Conservation (phyloP, 75 land plant genomes). For the Picea sitchensis region DNA sequence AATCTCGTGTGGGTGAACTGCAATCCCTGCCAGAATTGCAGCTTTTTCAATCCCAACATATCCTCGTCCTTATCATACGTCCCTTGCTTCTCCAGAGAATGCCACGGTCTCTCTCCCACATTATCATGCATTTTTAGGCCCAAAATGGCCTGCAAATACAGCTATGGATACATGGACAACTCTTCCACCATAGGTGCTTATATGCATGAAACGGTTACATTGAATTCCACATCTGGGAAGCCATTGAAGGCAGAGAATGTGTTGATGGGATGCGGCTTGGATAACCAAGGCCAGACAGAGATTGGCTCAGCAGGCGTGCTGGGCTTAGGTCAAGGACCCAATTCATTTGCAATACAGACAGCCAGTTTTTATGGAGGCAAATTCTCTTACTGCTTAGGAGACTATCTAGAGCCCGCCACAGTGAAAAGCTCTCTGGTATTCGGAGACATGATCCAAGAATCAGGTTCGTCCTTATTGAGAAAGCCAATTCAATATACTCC, state of each 20-base stretch:
- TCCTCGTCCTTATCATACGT: constrained; percentile 27
- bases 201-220: constrained; percentile 34
- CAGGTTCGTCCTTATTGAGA: background rate
- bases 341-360: constrained; percentile 32
- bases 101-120: constrained; percentile 14
- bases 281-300: constrained; percentile 11
- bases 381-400: constrained; percentile 72
- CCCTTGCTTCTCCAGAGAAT: constrained; percentile 20
- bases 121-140: constrained; percentile 13
- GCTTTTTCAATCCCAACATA: constrained; percentile 17
- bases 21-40: background rate
- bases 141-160: constrained; percentile 18
- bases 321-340: constrained; percentile 44
- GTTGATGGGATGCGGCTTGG: constrained; percentile 34
- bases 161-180: constrained; percentile 36
- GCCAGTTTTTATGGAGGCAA: constrained; percentile 19
- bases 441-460: constrained; percentile 12
- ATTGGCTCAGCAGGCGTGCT: constrained; percentile 41
- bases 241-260: constrained; percentile 12
- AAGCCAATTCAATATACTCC: constrained; percentile 14
- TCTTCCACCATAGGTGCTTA: constrained; percentile 28
- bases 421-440: constrained; percentile 43
- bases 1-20: constrained; percentile 74
- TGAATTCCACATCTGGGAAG: constrained; percentile 12
- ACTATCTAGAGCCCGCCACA: constrained; percentile 36